A percentile compares a stretch with the other conserved stretches of the same genome.
Evolutionary conservation across 305 asterid species (phyloP).

Genomic region (Galium porrigens): DNA sequence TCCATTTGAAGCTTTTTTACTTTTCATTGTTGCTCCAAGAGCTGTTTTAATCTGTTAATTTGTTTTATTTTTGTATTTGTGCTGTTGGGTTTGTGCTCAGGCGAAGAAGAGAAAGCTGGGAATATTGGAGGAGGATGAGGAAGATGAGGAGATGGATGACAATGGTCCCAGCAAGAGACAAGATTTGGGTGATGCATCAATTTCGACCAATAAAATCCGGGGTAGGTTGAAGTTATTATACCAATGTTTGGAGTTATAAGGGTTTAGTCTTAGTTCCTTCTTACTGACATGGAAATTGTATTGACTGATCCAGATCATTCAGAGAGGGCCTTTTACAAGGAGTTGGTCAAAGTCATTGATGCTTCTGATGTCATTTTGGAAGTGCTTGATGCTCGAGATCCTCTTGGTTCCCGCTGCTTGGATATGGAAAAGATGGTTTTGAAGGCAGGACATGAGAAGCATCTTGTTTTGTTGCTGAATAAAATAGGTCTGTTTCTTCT

Average conservation of each 20-base stretch:
- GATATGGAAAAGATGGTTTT: conserved; percentile 92
- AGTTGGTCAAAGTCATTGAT: conserved; percentile 70
- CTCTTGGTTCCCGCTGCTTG: conserved; percentile 76
- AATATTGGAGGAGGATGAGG: conserved; percentile 52
- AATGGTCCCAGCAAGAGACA: conserved; percentile 22
- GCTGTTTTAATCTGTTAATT: background rate
- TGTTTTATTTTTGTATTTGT: background rate
- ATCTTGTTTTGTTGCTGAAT: conserved; percentile 71
- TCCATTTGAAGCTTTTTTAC: background rate
- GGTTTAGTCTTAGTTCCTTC: background rate
- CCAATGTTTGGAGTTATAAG: background rate
- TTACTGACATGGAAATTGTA: background rate
- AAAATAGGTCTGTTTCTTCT: conserved; percentile 51
- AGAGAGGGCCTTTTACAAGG: conserved; percentile 77
- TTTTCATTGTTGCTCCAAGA: background rate
- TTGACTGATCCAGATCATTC: conserved; percentile 37
- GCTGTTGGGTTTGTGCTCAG: conserved; percentile 19
- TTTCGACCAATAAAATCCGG: conserved; percentile 21
- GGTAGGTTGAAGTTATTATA: conserved; percentile 28
- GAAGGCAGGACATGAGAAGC: conserved; percentile 61
- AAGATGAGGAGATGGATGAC: conserved; percentile 26
- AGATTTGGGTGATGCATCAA: conserved; percentile 20
- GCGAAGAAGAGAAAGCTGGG: conserved; percentile 71
- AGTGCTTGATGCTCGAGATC: conserved; percentile 97
- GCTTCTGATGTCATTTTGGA: conserved; percentile 90